Evolutionary conservation across 73 alveolate species (phyloP), one percentile per base, ranked within the genome.

Genomic region (Paramecium pentaurelia): DNA sequence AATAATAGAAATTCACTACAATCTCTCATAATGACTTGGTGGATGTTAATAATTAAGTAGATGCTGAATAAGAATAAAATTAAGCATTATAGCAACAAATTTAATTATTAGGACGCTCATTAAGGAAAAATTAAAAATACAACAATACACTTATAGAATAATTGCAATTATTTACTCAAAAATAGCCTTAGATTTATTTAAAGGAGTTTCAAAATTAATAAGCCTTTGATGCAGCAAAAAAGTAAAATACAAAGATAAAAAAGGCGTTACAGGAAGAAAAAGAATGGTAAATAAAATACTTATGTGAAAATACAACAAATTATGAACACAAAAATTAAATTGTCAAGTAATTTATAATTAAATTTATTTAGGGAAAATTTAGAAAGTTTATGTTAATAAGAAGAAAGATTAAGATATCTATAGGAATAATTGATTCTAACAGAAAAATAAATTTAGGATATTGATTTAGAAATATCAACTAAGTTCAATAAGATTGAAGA

Each of bases 401-500:
- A 73, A 40, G 87, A 73, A 64, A 64, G 11, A 64, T 32, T 64
- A 64, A 3, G 8, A 32, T 64, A 64, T 11, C 36, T 36, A 73
- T 16, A 73, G 5, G 10, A 73, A 37, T 12, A 73, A 73, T 73
- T 71, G 38, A 18, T 20, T 28, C 8, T 25, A 71, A 71, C 86
- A 32, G 47, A 71, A 34, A 9, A 71, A 37, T 22, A 34, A 28
- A 80, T 80, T 27, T 10, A 45, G n/a, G 77, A 80, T 14, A 16
- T 80, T 22, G 45, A 22, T 80, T 12, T 14, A 49, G 47, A 80
- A 6, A 80, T 80, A 44, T 45, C 58, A 7, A 80, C 73, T 25
- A 80, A 80, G 49, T 80, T 80, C 20, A 42, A 80, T 44, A 80
- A 80, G 51, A 80, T 80, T 27, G 91, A 80, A 32, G 91, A 80